Evolutionary conservation across 2,329 filamentous ascomycete genomes (phyloP).

Genomic region (Cytospora mali): DNA sequence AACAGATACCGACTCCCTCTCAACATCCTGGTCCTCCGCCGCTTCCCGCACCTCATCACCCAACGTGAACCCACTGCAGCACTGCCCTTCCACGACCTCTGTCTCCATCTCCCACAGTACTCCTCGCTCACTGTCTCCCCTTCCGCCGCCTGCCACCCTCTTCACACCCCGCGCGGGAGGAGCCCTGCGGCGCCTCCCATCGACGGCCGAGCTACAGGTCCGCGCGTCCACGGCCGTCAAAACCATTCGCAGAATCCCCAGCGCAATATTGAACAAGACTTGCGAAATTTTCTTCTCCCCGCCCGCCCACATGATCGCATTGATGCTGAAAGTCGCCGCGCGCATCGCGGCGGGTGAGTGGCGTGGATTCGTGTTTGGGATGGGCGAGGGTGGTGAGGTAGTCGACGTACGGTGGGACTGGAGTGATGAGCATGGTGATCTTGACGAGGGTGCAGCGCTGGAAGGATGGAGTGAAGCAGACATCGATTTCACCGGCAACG

Average conservation of each 20-base stretch:
- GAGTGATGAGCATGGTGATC: slow-evolving; percentile 45
- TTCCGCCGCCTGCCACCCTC: slow-evolving; percentile 69
- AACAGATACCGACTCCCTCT: slow-evolving; percentile 27
- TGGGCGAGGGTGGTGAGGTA: slow-evolving; percentile 54
- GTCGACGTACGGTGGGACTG: slow-evolving; percentile 66
- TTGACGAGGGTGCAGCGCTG: slow-evolving; percentile 48
- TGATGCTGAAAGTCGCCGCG: slow-evolving; percentile 82
- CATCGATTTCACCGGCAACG: slow-evolving; percentile 35
- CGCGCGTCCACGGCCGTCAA: slow-evolving; percentile 44
- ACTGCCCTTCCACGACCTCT: slow-evolving; percentile 54
- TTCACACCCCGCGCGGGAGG: slow-evolving; percentile 50
- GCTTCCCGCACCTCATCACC: slow-evolving; percentile 19
- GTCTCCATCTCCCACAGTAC: slow-evolving; percentile 47
- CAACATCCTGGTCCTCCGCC: slow-evolving; percentile 34
- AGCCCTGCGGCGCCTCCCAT: slow-evolving; percentile 28
- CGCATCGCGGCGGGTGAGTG: slow-evolving; percentile 68
- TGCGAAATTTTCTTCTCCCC: slow-evolving; percentile 76
- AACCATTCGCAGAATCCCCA: slow-evolving; percentile 55
- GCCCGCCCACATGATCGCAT: slow-evolving; percentile 74
- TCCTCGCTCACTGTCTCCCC: slow-evolving; percentile 63
- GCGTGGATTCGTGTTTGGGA: slow-evolving; percentile 61
- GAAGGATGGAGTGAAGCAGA: slow-evolving; percentile 58
- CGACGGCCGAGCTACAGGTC: slow-evolving; percentile 19
- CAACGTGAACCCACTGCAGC: slow-evolving; percentile 43
- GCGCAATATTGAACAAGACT: slow-evolving; percentile 74